Conservation (phyloP, 306 rosid species). For the Quercus agrifolia region DNA sequence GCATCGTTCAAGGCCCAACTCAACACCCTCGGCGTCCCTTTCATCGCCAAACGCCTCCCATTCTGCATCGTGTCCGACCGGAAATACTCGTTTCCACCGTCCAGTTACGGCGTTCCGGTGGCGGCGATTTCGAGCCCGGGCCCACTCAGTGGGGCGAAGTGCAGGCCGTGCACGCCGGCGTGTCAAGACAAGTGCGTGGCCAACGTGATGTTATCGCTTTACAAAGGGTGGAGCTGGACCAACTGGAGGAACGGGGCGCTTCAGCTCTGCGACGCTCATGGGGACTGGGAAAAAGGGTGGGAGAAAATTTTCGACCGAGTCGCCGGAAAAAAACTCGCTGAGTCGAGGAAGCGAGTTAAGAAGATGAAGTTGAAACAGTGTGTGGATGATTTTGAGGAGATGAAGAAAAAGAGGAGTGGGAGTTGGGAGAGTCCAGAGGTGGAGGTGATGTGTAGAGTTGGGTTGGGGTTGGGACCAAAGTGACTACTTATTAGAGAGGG, state of each 20-base stretch:
- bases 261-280: slow-evolving; percentile 59
- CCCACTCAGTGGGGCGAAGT: slow-evolving; percentile 77
- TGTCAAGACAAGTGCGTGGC: slow-evolving; percentile 59
- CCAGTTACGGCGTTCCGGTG: slow-evolving; percentile 71
- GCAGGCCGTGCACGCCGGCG: slow-evolving; percentile 67
- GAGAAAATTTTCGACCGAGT: slow-evolving; percentile 44
- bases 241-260: slow-evolving; percentile 53
- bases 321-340: slow-evolving; percentile 38
- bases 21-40: slow-evolving; percentile 34
- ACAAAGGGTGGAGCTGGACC: slow-evolving; percentile 83
- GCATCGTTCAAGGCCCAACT: slow-evolving; percentile 76
- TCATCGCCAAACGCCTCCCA: slow-evolving; percentile 43
- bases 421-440: slow-evolving; percentile 60
- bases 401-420: slow-evolving; percentile 31
- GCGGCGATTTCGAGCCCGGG: slow-evolving; percentile 72
- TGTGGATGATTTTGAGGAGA: slow-evolving; percentile 27
- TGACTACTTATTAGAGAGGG: too few relatives aligned
- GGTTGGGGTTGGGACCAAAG: slow-evolving; percentile 13
- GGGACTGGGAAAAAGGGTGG: slow-evolving; percentile 67
- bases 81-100: slow-evolving; percentile 59
- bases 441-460: slow-evolving; percentile 41
- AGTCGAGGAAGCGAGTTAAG: slow-evolving; percentile 30
- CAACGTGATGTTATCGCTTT: slow-evolving; percentile 33
- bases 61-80: slow-evolving; percentile 84
- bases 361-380: slow-evolving; percentile 37